A percentile compares a stretch with the other conserved stretches of the same genome.
Evolutionary conservation across 2,329 filamentous ascomycete species (phyloP).

Genomic region (Atkinsonella texensis): DNA sequence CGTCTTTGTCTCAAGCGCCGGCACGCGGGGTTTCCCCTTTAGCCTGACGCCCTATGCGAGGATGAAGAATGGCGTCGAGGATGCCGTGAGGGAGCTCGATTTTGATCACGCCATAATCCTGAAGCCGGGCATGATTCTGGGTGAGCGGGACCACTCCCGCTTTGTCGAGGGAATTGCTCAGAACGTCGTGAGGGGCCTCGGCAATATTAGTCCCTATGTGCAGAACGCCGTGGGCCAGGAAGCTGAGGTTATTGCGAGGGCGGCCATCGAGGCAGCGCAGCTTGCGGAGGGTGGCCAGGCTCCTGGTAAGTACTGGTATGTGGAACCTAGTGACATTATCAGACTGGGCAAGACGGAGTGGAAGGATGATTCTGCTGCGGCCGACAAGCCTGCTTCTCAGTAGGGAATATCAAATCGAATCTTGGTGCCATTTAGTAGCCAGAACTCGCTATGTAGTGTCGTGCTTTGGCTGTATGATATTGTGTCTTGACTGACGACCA

Average conservation of each 20-base stretch:
- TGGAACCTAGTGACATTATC: constrained; percentile 53
- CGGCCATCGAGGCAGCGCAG: constrained; percentile 48
- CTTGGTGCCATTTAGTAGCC: neutral
- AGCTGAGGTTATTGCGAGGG: constrained; percentile 56
- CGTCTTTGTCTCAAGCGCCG: constrained; percentile 58
- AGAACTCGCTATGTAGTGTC: too few species aligned
- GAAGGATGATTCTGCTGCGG: constrained; percentile 18
- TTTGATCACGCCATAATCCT: constrained; percentile 71
- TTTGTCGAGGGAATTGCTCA: constrained; percentile 44
- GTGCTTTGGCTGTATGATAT: constrained; percentile 7
- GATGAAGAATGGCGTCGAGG: constrained; percentile 87
- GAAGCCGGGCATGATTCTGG: constrained; percentile 64
- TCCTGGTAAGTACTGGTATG: constrained; percentile 47
- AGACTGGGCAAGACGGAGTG: constrained; percentile 50
- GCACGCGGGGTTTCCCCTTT: constrained; percentile 29
- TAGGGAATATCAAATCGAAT: neutral
- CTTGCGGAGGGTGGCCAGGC: constrained; percentile 47
- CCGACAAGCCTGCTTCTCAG: neutral
- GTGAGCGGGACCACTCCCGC: constrained; percentile 51
- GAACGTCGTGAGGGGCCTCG: constrained; percentile 42
- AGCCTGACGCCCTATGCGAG: constrained; percentile 38
- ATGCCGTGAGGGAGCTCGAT: constrained; percentile 54
- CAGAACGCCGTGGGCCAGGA: constrained; percentile 65
- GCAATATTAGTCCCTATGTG: constrained; percentile 38
- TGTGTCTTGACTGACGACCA: neutral